Conservation (phyloP, 352 stramenopile genomes). For the Pythium diclinum region DNA sequence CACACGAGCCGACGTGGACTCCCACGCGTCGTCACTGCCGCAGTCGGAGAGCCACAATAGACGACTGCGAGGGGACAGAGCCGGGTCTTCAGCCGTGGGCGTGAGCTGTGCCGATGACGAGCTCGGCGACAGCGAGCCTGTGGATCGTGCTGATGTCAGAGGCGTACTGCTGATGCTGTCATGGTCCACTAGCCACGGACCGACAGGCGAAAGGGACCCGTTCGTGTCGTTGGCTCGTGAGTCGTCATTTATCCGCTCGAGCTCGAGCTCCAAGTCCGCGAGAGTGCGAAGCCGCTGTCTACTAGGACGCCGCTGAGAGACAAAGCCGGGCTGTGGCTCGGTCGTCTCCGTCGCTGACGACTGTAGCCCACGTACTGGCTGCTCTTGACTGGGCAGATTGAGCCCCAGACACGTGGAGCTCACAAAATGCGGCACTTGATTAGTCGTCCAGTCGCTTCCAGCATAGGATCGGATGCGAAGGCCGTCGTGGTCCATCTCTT, state of each 20-base stretch:
- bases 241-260: conserved; percentile 11
- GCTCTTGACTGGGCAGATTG: not conserved
- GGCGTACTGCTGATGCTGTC: conserved; percentile 9
- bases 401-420: conserved; percentile 26
- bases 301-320: not conserved
- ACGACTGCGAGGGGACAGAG: conserved; percentile 54
- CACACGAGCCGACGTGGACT: conserved; percentile 8
- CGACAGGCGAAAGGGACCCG: conserved; percentile 39
- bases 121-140: not conserved
- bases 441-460: not conserved
- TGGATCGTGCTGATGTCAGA: conserved; percentile 10
- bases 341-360: not conserved
- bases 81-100: not conserved
- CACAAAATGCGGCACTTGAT: conserved; percentile 14
- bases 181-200: conserved; percentile 42
- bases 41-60: conserved; percentile 64
- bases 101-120: conserved; percentile 11
- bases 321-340: not conserved
- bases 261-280: conserved; percentile 16
- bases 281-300: conserved; percentile 14
- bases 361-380: not conserved
- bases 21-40: conserved; percentile 22
- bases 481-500: conserved; percentile 2
- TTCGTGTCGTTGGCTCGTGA: conserved; percentile 8
- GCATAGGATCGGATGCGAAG: conserved; percentile 25